Evolutionary conservation across 257 asterid species (phyloP).

Genomic region (Fraxinus anomala): DNA sequence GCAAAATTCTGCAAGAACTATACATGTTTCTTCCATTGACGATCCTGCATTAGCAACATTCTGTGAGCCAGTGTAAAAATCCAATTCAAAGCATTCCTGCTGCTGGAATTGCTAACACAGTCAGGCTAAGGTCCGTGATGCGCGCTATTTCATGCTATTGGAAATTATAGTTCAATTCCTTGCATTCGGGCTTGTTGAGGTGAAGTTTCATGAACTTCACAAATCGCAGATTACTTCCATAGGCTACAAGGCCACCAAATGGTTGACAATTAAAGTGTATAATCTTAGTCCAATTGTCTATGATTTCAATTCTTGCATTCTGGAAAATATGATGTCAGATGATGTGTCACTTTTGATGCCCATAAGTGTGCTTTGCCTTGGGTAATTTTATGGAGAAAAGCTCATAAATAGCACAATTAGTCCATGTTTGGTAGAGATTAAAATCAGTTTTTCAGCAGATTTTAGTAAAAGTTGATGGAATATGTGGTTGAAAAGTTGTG

Average conservation of each 20-base stretch:
- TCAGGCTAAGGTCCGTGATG: slow-evolving; percentile 59
- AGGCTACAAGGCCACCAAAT: background rate
- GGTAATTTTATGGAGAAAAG: background rate
- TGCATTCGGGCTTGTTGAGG: background rate
- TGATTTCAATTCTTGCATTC: background rate
- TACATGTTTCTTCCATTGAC: slow-evolving; percentile 57
- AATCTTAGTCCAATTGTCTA: background rate
- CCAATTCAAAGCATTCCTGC: slow-evolving; percentile 59
- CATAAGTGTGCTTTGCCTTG: background rate
- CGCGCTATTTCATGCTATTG: slow-evolving; percentile 23
- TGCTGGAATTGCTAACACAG: slow-evolving; percentile 65
- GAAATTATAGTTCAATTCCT: slow-evolving; percentile 2
- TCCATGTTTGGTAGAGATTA: too few species aligned
- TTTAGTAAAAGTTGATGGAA: too few species aligned
- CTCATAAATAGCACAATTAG: background rate
- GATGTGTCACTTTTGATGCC: background rate
- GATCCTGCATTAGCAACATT: slow-evolving; percentile 69
- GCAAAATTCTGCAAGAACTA: slow-evolving; percentile 57
- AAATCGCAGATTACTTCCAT: background rate
- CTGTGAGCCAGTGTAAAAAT: slow-evolving; percentile 73
- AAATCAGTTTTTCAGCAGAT: too few species aligned
- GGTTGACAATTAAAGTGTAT: background rate
- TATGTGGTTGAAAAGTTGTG: too few species aligned
- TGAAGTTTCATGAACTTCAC: too few species aligned
- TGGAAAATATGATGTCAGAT: background rate